A percentile compares a stretch with the other conserved stretches of the same genome.
Conservation (phyloP, 805 yeast species). For the Sugiyamaella qingdaonensis region DNA sequence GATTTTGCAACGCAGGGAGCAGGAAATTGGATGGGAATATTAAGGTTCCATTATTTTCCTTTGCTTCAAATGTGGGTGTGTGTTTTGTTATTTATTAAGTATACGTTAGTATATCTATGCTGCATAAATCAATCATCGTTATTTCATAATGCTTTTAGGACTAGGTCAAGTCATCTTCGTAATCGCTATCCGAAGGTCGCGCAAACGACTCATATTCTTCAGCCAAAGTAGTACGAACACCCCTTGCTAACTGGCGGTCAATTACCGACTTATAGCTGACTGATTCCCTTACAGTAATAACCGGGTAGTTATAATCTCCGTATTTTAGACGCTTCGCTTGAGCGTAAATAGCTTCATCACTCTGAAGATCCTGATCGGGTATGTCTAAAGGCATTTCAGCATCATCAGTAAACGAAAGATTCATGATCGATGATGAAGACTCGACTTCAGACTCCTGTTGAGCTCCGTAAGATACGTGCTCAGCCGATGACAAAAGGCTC, state of each 20-base stretch:
- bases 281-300: slow-evolving; percentile 33
- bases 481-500: not conserved
- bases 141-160: not conserved
- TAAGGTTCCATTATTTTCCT: not conserved
- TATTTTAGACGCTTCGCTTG: slow-evolving; percentile 32
- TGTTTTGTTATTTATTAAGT: not conserved
- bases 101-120: not conserved
- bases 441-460: not conserved
- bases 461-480: not conserved
- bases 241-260: slow-evolving; percentile 18
- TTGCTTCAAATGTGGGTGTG: not conserved
- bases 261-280: slow-evolving; percentile 19
- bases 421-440: not conserved
- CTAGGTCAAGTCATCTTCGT: slow-evolving; percentile 11
- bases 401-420: slow-evolving; percentile 7
- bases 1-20: slow-evolving; percentile 35
- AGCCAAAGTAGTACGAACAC: slow-evolving; percentile 14
- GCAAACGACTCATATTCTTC: slow-evolving; percentile 22
- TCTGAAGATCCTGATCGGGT: slow-evolving; percentile 24
- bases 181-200: slow-evolving; percentile 9
- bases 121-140: not conserved
- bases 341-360: slow-evolving; percentile 32
- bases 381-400: slow-evolving; percentile 8
- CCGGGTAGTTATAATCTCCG: slow-evolving; percentile 43
- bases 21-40: slow-evolving; percentile 22